These are phyloP conservation scores for Heritiera littoralis DNA, from an alignment of 345 rosid genomes.

Conservation along the genomic window DNA sequence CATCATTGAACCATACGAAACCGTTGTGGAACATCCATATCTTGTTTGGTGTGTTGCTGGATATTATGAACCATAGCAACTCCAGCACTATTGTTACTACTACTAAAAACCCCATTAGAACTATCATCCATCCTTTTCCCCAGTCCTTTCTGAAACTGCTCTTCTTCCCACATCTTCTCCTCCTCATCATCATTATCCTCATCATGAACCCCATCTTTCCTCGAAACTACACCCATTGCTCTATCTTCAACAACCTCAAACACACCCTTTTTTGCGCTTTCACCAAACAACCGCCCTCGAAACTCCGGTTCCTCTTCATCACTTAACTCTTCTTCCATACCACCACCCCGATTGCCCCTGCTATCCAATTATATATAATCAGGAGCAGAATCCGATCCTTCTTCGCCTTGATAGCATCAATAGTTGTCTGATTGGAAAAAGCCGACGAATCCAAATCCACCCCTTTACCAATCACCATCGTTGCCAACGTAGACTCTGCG, in stretches of 20 bases:
- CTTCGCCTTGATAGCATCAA: conserved; percentile 2
- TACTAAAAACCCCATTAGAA: conserved; percentile 37
- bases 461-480: conserved; percentile 26
- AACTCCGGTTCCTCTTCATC: conserved; percentile 82
- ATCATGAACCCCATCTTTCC: conserved; percentile 18
- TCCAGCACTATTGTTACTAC: conserved; percentile 32
- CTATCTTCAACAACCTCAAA: conserved; percentile 61
- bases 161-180: conserved; percentile 36
- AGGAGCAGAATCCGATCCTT: conserved; percentile 45
- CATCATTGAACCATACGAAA: conserved; percentile 30
- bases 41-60: conserved; percentile 33
- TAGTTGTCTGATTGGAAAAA: too few relatives aligned
- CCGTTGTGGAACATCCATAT: conserved; percentile 31
- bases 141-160: conserved; percentile 63
- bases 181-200: conserved; percentile 72
- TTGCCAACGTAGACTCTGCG: conserved; percentile 32
- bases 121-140: conserved; percentile 81
- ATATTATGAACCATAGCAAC: conserved; percentile 19
- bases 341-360: conserved; percentile 38
- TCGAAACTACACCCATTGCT: conserved; percentile 18
- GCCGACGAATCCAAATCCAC: too few relatives aligned
- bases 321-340: conserved; percentile 56
- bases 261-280: conserved; percentile 55
- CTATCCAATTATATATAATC: conserved; percentile 57
- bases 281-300: conserved; percentile 59